Evolutionary conservation across 1,284 basidiomycete genomes (phyloP), one percentile per base, ranked within the genome.

Genomic region (Austropuccinia psidii): DNA sequence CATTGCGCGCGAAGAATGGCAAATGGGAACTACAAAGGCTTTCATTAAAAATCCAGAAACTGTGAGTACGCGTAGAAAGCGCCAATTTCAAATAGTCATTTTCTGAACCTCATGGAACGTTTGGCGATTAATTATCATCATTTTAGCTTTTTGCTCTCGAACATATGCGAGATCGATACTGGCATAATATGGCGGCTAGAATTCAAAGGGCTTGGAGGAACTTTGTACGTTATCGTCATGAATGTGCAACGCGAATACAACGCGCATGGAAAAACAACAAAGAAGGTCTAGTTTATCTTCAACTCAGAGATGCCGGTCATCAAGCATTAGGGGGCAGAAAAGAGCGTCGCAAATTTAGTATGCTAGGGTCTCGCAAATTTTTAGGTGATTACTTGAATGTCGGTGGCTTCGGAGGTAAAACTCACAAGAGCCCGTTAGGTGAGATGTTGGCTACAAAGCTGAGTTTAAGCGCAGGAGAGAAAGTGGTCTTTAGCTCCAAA

Each of bases 11-110:
- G 95, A 98, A 72, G 94, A 99, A 82, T 99, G 95, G 95, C 95
- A 99, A 82, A 96, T 98, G 93, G 95, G 96, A 76, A 87, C 89
- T 1, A 96, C 95, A 13, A 98, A 99, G 80, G 95, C 95, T 0
- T 99, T 99, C 81, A 98, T 99, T 83, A 98, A 98, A 85, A 98
- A 95, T 80, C 95, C 95, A 0, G 95, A 98, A 82, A 99, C 95
- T 47, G 91, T 93, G 79, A 77, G 86, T 76, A 24, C 27, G 11
- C 24, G 41, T 11, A 11, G 11, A n/a, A 45, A 11, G n/a, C 11
- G n/a, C n/a, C 41, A 45, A 45, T n/a, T 11, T 45, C 11, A 45
- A n/a, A n/a, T 45, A n/a, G 41, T 11, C 11, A 45, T 45, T n/a
- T 11, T 45, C 41, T 11, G 41, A 11, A 3, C 19, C 50, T 54